Conservation (phyloP, 139 green algal species). For the Tetraselmis striata region DNA sequence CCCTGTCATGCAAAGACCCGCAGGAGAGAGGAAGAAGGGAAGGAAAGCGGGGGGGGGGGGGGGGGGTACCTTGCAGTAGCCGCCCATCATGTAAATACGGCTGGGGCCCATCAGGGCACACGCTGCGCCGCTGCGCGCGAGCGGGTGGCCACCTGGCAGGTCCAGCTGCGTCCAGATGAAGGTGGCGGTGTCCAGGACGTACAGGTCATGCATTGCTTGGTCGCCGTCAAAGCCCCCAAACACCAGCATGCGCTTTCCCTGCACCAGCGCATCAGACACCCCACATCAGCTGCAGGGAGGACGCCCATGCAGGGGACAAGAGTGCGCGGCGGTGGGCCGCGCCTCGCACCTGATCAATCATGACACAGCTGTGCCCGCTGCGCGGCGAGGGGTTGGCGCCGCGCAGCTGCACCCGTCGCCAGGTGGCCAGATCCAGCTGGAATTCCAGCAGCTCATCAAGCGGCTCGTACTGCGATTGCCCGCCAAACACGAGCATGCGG, state of each 20-base stretch:
- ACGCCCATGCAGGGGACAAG: no score
- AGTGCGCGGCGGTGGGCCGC: no score
- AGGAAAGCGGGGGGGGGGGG: neutral
- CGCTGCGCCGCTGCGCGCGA: neutral
- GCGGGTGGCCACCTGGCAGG: slow-evolving; percentile 5
- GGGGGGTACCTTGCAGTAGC: neutral
- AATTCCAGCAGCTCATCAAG: neutral
- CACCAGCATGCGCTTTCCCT: neutral
- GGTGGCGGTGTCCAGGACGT: slow-evolving; percentile 8
- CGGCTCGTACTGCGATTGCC: slow-evolving; percentile 5
- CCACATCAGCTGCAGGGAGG: no score
- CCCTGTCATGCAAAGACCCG: no score
- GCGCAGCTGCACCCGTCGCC: slow-evolving; percentile 1
- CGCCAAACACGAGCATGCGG: slow-evolving; percentile 7
- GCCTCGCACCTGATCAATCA: neutral
- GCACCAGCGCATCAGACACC: no score
- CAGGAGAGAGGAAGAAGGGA: neutral
- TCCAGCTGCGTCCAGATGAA: slow-evolving; percentile 7
- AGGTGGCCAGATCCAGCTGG: neutral
- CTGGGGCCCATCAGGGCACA: neutral
- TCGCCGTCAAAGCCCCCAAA: slow-evolving; percentile 10
- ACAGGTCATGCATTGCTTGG: slow-evolving; percentile 2
- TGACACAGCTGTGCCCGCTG: slow-evolving; percentile 2
- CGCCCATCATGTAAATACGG: slow-evolving; percentile 8
- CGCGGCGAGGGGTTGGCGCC: slow-evolving; percentile 1